Evolutionary conservation across 306 rosid species (phyloP).

Genomic region (Inga laurina): DNA sequence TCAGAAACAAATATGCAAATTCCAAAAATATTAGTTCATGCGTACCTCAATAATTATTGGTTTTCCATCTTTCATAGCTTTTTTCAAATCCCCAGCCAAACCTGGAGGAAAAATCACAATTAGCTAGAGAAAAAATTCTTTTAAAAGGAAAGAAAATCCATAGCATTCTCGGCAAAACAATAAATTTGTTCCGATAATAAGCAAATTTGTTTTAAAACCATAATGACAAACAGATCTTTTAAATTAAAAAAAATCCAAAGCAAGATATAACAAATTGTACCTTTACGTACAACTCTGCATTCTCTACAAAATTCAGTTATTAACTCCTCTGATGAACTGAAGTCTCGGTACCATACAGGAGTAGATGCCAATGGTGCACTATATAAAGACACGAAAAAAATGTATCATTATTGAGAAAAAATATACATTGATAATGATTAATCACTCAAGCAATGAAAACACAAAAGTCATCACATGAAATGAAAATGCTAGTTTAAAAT

Average conservation of each 20-base stretch:
- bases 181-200: not conserved
- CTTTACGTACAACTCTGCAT: slow-evolving; percentile 97
- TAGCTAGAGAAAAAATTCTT: not conserved
- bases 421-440: not conserved
- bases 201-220: not conserved
- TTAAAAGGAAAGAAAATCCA: slow-evolving; percentile 11
- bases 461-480: not conserved
- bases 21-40: slow-evolving; percentile 2
- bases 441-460: not conserved
- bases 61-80: slow-evolving; percentile 99
- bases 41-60: slow-evolving; percentile 94
- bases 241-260: slow-evolving; percentile 21
- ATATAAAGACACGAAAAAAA: slow-evolving; percentile 11
- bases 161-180: not conserved
- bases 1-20: slow-evolving; percentile 9
- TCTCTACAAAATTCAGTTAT: slow-evolving; percentile 96
- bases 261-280: slow-evolving; percentile 38
- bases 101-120: slow-evolving; percentile 53
- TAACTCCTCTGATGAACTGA: slow-evolving; percentile 83
- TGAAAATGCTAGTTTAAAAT: not conserved
- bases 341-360: slow-evolving; percentile 93
- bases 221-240: not conserved
- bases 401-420: slow-evolving; percentile 11
- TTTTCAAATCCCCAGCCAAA: slow-evolving; percentile 96
- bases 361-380: slow-evolving; percentile 92